Conservation (phyloP, 2,329 filamentous ascomycete species). For the Leptographium galeiforme region DNA sequence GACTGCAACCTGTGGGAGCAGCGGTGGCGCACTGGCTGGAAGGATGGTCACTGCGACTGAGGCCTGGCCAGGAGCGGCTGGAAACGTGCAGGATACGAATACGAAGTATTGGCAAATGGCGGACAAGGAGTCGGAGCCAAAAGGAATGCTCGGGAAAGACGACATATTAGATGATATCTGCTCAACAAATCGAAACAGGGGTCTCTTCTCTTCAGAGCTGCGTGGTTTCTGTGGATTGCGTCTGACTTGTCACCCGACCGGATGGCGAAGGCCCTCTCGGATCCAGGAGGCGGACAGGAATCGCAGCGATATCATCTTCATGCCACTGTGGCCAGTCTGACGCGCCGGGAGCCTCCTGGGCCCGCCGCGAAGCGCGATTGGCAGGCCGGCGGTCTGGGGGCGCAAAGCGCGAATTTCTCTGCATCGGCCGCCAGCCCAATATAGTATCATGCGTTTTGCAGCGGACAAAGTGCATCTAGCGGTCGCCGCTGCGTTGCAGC, state of each 20-base stretch:
- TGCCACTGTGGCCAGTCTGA: neutral
- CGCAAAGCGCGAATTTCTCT: neutral
- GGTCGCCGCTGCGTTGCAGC: no score
- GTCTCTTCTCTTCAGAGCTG: neutral
- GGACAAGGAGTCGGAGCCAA: neutral
- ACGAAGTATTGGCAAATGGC: neutral
- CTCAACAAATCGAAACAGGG: neutral
- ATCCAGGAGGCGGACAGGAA: neutral
- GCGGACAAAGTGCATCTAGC: neutral
- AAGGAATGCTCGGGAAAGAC: neutral
- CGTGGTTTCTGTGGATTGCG: neutral
- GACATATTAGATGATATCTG: neutral
- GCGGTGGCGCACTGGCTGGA: constrained; percentile 86
- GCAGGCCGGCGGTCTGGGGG: neutral
- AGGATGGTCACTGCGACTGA: constrained; percentile 49
- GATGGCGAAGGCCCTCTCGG: neutral
- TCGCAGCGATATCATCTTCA: neutral
- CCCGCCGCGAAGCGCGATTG: neutral
- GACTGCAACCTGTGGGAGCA: constrained; percentile 88
- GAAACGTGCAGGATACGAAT: neutral
- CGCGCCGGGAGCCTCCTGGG: neutral
- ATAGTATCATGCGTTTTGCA: neutral
- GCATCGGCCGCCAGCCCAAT: neutral
- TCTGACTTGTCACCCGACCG: neutral
- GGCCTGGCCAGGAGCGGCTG: neutral